These are phyloP conservation scores for Aureobasidium sp. DNA, from an alignment of 2,329 filamentous ascomycete species.

Conservation along the genomic window DNA sequence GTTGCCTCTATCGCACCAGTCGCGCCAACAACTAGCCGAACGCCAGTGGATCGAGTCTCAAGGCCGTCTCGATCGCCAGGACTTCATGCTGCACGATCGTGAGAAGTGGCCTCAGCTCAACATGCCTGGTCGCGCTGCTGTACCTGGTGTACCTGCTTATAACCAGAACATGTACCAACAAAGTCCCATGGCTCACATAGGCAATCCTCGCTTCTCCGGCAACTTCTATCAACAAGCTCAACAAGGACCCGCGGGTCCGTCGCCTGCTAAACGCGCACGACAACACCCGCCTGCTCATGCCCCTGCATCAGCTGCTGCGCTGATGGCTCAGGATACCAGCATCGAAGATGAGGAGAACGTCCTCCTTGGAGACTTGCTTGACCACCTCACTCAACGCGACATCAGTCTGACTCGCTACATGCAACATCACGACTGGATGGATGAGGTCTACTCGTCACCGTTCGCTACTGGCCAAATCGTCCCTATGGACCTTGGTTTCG, in stretches of 20 bases:
- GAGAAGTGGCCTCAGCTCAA: constrained; percentile 83
- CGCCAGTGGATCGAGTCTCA: constrained; percentile 59
- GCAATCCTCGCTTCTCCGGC: constrained; percentile 18
- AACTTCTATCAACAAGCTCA: constrained; percentile 19
- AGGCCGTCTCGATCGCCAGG: constrained; percentile 78
- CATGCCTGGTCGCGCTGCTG: constrained; percentile 46
- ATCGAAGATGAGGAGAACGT: constrained; percentile 89
- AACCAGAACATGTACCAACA: constrained; percentile 19
- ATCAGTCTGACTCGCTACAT: constrained; percentile 81
- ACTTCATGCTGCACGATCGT: constrained; percentile 89
- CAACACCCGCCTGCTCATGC: constrained; percentile 33
- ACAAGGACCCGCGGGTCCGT: constrained; percentile 28
- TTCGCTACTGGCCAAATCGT: constrained; percentile 80
- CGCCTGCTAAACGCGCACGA: constrained; percentile 41
- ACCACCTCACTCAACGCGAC: constrained; percentile 81
- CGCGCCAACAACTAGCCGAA: constrained; percentile 36
- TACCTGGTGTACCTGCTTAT: constrained; percentile 13
- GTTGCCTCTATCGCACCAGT: constrained; percentile 50
- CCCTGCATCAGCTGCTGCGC: constrained; percentile 39
- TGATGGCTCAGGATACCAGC: constrained; percentile 36
- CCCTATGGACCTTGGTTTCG: constrained; percentile 79
- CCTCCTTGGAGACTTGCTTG: constrained; percentile 79
- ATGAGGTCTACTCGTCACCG: constrained; percentile 87
- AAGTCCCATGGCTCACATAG: constrained; percentile 19
- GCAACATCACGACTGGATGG: constrained; percentile 99